Conservation (phyloP, 495 filamentous ascomycete species). For the Aspergillus carlsbadensis region DNA sequence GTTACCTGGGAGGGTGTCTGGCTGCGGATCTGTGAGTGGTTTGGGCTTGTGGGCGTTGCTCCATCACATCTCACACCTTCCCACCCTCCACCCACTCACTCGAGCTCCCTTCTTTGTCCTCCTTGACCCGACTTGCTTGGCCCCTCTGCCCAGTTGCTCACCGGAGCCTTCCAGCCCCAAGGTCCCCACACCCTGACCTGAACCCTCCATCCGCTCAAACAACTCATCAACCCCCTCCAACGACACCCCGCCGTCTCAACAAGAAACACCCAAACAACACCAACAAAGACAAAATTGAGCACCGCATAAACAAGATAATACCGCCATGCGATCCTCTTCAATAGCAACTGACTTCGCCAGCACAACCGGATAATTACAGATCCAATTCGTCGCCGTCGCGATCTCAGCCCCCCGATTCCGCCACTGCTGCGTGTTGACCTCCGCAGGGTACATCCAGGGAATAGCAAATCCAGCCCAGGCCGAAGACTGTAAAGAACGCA, state of each 20-base stretch:
- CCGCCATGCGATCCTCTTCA: constrained; percentile 14
- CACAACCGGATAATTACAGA: constrained; percentile 31
- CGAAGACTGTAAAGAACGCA: too few relatives aligned
- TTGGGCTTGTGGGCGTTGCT: constrained; percentile 34
- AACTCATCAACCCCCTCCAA: constrained; percentile 38
- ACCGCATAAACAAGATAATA: constrained; percentile 13
- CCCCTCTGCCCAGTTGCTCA: too few relatives aligned
- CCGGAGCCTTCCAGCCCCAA: too few relatives aligned
- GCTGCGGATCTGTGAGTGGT: constrained; percentile 31
- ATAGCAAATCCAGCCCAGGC: too few relatives aligned
- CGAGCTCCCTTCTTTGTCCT: too few relatives aligned
- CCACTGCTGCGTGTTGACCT: constrained; percentile 60
- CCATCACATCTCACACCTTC: not conserved
- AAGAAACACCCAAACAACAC: constrained; percentile 34
- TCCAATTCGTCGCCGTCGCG: constrained; percentile 39
- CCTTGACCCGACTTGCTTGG: too few relatives aligned
- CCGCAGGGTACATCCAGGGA: constrained; percentile 54
- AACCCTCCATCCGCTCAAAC: constrained; percentile 15
- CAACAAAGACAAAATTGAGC: constrained; percentile 16
- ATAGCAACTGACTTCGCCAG: constrained; percentile 25
- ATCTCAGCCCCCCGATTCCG: constrained; percentile 61
- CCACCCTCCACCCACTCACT: too few relatives aligned
- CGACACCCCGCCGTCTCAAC: constrained; percentile 35
- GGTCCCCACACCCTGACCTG: too few relatives aligned
- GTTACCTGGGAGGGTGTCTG: constrained; percentile 34